phyloP scores from a whole-genome alignment of 257 asterid genomes.

The Solanum sparsipilum region DNA sequence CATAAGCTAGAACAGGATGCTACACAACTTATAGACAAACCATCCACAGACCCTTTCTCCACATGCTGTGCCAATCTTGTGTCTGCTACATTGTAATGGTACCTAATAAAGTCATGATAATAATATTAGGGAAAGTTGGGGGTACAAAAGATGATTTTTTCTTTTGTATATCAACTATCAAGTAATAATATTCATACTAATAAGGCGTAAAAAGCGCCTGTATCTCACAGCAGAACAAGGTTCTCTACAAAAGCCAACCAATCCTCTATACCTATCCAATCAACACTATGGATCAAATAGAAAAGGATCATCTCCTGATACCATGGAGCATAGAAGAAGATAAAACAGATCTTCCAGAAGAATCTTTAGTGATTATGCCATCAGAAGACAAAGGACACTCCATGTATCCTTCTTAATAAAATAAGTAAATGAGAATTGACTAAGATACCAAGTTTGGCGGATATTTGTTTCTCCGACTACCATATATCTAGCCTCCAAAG shows the following conservation, averaged over 20 bases:
- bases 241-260: background rate
- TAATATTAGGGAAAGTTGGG: background rate
- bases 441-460: background rate
- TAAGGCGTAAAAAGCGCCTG: background rate
- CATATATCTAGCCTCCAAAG: background rate
- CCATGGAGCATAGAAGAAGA: background rate
- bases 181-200: background rate
- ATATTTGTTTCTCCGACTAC: background rate
- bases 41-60: constrained; percentile 31
- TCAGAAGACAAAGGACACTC: background rate
- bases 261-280: background rate
- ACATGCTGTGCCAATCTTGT: constrained; percentile 33
- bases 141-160: background rate
- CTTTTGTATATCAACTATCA: background rate
- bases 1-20: constrained; percentile 40
- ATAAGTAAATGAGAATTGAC: background rate
- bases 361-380: background rate
- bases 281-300: background rate
- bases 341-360: background rate
- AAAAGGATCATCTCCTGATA: background rate
- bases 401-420: background rate
- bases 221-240: background rate
- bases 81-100: constrained; percentile 37
- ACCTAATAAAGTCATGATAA: constrained; percentile 5
- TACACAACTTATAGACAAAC: constrained; percentile 32